Evolutionary conservation across 257 asterid species (phyloP).

Genomic region (Echium plantagineum): DNA sequence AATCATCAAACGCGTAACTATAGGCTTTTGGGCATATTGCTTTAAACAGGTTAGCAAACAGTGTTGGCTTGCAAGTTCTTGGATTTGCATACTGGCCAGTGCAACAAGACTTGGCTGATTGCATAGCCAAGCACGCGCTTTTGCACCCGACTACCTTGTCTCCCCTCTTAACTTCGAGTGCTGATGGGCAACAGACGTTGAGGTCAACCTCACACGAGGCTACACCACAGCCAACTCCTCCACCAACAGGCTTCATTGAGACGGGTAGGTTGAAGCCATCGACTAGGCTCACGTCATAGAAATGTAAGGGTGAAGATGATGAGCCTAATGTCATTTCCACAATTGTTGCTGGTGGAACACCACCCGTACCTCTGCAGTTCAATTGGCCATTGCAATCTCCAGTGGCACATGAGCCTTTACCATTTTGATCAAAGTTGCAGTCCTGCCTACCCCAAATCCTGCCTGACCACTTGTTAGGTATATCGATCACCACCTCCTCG

Average conservation of each 20-base stretch:
- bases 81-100: conserved; percentile 69
- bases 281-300: conserved; percentile 75
- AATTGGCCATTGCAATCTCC: conserved; percentile 72
- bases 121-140: conserved; percentile 87
- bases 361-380: conserved; percentile 61
- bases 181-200: conserved; percentile 78
- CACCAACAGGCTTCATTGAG: conserved; percentile 83
- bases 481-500: conserved; percentile 47
- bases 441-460: conserved; percentile 77
- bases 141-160: conserved; percentile 78
- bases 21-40: conserved; percentile 92
- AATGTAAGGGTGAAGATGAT: conserved; percentile 57
- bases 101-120: conserved; percentile 80
- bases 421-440: conserved; percentile 40
- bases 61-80: conserved; percentile 57
- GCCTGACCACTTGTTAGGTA: conserved; percentile 84
- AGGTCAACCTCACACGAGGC: conserved; percentile 76
- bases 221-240: conserved; percentile 76
- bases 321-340: conserved; percentile 95
- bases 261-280: conserved; percentile 90
- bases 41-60: conserved; percentile 66
- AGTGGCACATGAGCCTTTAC: conserved; percentile 62
- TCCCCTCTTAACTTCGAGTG: conserved; percentile 60
- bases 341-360: conserved; percentile 82
- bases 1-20: conserved; percentile 83